Base-by-base conservation (phyloP, 805 yeast genomes). In the Wickerhamomyces subpelliculosus region DNA sequence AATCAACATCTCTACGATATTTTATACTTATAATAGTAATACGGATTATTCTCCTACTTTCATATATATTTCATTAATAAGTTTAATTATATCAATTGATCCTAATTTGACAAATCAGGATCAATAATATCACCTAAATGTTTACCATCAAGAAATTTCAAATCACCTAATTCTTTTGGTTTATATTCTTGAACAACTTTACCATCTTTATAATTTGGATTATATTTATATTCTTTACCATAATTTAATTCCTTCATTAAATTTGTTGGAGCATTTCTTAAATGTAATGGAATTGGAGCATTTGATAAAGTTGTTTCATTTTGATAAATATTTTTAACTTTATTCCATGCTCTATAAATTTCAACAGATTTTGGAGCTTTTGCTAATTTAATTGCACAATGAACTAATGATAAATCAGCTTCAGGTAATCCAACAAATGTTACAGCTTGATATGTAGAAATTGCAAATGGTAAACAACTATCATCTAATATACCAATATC, bases 341-440 rank as follows among this genome's bases (percentile, higher is more conserved):
- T 61, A 10, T 79, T 71, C 72, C 88, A 80, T 0, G 89, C 95
- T 41, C 88, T 66, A 54, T 93, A 93, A 0, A 93, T 78, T 51
- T 81, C 82, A 6, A 93, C 88, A 9, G 95, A 83, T 58, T 93
- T 93, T 0, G 79, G 77, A 0, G 97, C 94, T 38, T 76, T 62
- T 0, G 97, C 94, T 19, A 93, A 64, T 48, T 89, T 84, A n/a
- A 84, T 87, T 1, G 95, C 89, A 60, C 96, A 88, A 49, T 93
- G 97, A 0, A 88, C 97, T 31, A 93, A 61, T 7, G 87, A 78
- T 19, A 85, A 68, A 55, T 89, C 95, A 3, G 93, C 90, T 53
- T 93, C 98, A 0, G 98, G 98, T 72, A 93, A 67, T 0, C 98
- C 99, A 17, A 93, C 73, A 58, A 84, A 84, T 63, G 86, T 88